phyloP scores from a whole-genome alignment of 2,329 filamentous ascomycete genomes.

The Claviceps arundinis region DNA sequence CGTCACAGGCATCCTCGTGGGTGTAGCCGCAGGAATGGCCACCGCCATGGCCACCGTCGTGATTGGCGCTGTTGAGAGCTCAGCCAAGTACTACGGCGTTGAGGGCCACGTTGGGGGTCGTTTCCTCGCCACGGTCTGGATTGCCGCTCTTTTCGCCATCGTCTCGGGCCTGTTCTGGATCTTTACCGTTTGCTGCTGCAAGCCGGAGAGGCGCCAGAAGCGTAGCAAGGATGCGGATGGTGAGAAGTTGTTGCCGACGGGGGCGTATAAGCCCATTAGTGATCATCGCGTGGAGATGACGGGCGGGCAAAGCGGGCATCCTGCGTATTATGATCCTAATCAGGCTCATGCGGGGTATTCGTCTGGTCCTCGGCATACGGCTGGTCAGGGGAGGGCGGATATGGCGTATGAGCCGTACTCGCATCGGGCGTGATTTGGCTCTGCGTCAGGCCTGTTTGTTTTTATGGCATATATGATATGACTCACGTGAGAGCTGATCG shows the following conservation, averaged over 20 bases:
- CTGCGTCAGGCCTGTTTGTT: not conserved
- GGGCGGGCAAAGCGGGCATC: conserved; percentile 10
- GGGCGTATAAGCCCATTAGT: conserved; percentile 23
- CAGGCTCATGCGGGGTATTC: conserved; percentile 6
- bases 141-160: conserved; percentile 65
- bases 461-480: too few relatives aligned
- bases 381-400: conserved; percentile 31
- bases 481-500: too few relatives aligned
- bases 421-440: conserved; percentile 36
- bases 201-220: conserved; percentile 28
- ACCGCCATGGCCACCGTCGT: conserved; percentile 63
- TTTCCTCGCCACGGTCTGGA: conserved; percentile 64
- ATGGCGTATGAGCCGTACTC: conserved; percentile 52
- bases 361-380: conserved; percentile 23
- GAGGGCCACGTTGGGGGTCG: conserved; percentile 49
- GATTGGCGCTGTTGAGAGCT: conserved; percentile 35
- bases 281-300: conserved; percentile 22
- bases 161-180: conserved; percentile 80
- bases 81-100: conserved; percentile 60
- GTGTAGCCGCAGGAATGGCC: conserved; percentile 57
- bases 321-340: conserved; percentile 23
- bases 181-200: conserved; percentile 84
- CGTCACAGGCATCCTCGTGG: conserved; percentile 39
- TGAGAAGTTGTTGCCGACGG: conserved; percentile 39
- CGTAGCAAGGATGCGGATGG: conserved; percentile 20